These are phyloP conservation scores for Penicillium atrosanguineum DNA, from an alignment of 495 filamentous ascomycete species.

Conservation along the genomic window DNA sequence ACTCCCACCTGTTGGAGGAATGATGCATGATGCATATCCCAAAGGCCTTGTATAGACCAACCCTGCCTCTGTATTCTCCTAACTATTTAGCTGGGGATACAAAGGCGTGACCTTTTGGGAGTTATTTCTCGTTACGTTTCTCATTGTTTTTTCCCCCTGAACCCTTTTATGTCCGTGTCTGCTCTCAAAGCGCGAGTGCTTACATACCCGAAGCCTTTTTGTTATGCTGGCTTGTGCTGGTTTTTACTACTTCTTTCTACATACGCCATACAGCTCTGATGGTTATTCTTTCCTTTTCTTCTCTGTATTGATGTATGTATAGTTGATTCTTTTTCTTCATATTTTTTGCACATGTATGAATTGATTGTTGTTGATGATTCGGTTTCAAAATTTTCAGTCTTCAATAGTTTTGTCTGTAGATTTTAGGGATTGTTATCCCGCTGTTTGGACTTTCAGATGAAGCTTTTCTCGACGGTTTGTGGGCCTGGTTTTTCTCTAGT, in stretches of 20 bases:
- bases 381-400: too few relatives aligned
- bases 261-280: too few relatives aligned
- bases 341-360: background rate
- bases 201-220: slow-evolving; percentile 3
- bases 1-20: background rate
- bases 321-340: background rate
- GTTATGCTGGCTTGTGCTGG: background rate
- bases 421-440: too few relatives aligned
- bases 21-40: background rate
- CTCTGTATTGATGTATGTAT: slow-evolving; percentile 5
- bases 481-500: too few relatives aligned
- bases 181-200: background rate
- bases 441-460: too few relatives aligned
- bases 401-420: too few relatives aligned
- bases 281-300: background rate
- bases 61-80: background rate
- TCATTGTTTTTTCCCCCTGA: background rate
- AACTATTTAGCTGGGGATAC: background rate
- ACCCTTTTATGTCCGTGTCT: background rate
- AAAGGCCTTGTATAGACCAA: slow-evolving; percentile 13
- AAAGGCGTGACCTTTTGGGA: background rate
- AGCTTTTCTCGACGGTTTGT: too few relatives aligned
- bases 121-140: background rate
- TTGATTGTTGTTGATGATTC: background rate
- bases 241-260: background rate